A percentile compares a stretch with the other conserved stretches of the same genome.
Evolutionary conservation across 2,329 filamentous ascomycete species (phyloP).

Genomic region (Aspergillus piperis): DNA sequence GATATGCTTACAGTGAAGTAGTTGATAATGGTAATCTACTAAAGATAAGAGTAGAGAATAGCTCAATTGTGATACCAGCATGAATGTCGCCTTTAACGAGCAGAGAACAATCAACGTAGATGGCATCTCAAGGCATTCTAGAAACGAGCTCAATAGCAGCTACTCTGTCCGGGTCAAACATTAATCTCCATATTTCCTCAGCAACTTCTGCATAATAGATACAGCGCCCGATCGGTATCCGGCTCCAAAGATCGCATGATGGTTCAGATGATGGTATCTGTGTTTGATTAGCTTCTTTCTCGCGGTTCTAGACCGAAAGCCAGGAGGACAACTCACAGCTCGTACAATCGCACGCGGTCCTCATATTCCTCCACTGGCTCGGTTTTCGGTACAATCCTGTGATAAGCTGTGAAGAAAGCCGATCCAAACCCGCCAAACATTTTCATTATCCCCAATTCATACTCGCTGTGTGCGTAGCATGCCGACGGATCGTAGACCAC

Average conservation of each 20-base stretch:
- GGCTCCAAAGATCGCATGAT: slow-evolving; percentile 80
- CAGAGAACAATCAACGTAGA: neutral
- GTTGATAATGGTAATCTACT: too few species aligned
- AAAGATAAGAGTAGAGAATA: neutral
- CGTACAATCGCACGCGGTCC: slow-evolving; percentile 80
- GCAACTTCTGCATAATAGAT: slow-evolving; percentile 73
- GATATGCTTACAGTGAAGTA: neutral
- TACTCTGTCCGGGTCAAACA: neutral
- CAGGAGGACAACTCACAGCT: slow-evolving; percentile 63
- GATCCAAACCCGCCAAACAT: slow-evolving; percentile 90
- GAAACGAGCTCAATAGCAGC: neutral
- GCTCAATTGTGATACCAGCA: neutral
- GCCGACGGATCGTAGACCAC: slow-evolving; percentile 80
- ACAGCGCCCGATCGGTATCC: slow-evolving; percentile 75
- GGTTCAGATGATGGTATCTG: slow-evolving; percentile 88
- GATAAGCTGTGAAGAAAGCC: slow-evolving; percentile 76
- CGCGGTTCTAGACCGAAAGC: neutral
- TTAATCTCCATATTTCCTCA: slow-evolving; percentile 67
- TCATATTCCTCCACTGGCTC: slow-evolving; percentile 81
- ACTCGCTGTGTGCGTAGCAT: slow-evolving; percentile 85
- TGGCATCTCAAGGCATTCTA: neutral
- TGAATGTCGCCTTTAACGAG: neutral
- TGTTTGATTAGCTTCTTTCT: slow-evolving; percentile 16
- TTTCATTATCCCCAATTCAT: slow-evolving; percentile 88
- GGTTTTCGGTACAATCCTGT: slow-evolving; percentile 71